phyloP scores from a whole-genome alignment of 129 eudicot species.

The Escallonia herrerae region DNA sequence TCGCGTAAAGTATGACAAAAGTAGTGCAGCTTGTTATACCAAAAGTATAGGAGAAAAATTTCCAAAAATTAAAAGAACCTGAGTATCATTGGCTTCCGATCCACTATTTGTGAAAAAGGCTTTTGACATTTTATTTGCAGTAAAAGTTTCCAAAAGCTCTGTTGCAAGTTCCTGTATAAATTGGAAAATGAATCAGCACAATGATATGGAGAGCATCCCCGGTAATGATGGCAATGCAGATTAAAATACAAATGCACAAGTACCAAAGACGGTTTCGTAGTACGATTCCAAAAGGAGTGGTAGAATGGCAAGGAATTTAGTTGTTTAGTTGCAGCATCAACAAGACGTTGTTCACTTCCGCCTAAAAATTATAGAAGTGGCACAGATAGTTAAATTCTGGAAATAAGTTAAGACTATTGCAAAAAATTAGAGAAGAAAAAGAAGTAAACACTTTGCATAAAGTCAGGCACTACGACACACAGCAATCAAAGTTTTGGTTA shows the following conservation, averaged over 20 bases:
- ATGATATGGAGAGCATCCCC: neutral
- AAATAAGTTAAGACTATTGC: too few species aligned
- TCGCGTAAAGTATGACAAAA: too few species aligned
- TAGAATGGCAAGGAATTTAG: conserved; percentile 86
- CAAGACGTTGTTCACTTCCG: conserved; percentile 81
- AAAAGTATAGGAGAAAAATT: too few species aligned
- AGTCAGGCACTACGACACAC: too few species aligned
- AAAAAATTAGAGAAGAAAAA: too few species aligned
- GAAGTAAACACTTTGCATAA: too few species aligned
- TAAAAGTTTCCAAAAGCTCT: conserved; percentile 66
- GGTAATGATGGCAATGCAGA: neutral
- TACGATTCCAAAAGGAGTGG: conserved; percentile 95
- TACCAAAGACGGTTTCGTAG: conserved; percentile 89
- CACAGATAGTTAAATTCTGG: neutral
- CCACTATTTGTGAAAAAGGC: conserved; percentile 88
- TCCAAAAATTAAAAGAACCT: conserved; percentile 37
- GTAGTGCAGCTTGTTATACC: too few species aligned
- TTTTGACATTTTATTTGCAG: conserved; percentile 71
- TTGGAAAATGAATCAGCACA: conserved; percentile 5
- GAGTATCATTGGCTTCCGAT: conserved; percentile 93
- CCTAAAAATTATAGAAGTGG: conserved; percentile 31
- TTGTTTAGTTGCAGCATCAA: conserved; percentile 78
- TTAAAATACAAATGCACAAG: neutral
- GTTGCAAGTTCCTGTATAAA: conserved; percentile 69
- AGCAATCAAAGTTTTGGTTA: too few species aligned